Conservation (phyloP, 108 stramenopile genomes). For the Aurantiochytrium sp. region DNA sequence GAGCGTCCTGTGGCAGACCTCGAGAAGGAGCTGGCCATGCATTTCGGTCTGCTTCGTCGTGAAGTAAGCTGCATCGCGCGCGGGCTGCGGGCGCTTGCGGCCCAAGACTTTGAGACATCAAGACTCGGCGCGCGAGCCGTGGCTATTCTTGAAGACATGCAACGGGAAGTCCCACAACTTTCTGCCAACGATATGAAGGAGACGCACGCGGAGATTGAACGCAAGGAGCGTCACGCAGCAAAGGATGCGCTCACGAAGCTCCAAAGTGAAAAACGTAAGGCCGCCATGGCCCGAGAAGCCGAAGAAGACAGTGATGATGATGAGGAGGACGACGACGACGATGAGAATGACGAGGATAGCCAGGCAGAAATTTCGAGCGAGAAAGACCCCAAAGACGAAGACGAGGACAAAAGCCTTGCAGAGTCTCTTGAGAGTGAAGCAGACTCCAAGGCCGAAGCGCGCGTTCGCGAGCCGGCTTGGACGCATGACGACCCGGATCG, state of each 20-base stretch:
- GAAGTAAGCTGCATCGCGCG: conserved; percentile 2
- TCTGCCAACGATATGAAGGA: neutral
- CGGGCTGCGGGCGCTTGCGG: conserved; percentile 15
- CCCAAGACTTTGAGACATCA: conserved; percentile 13
- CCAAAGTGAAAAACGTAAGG: neutral
- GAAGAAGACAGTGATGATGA: neutral
- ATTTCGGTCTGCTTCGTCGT: conserved; percentile 22
- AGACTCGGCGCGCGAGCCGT: neutral
- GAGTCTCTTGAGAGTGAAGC: neutral
- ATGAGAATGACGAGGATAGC: neutral
- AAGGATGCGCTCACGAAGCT: conserved; percentile 18
- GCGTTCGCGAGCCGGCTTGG: neutral
- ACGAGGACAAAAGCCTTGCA: neutral
- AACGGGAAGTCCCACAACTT: neutral
- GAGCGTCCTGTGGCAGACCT: neutral
- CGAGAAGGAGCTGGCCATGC: conserved; percentile 20
- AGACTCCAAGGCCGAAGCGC: neutral
- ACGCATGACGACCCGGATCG: neutral
- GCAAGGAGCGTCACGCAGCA: conserved; percentile 2
- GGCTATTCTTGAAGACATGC: neutral
- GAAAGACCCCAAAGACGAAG: neutral
- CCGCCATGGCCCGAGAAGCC: conserved; percentile 21
- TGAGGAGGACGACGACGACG: neutral
- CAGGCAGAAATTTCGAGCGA: neutral
- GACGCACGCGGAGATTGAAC: conserved; percentile 13